Base-by-base conservation (phyloP, 306 rosid species). In the Datisca glomerata region DNA sequence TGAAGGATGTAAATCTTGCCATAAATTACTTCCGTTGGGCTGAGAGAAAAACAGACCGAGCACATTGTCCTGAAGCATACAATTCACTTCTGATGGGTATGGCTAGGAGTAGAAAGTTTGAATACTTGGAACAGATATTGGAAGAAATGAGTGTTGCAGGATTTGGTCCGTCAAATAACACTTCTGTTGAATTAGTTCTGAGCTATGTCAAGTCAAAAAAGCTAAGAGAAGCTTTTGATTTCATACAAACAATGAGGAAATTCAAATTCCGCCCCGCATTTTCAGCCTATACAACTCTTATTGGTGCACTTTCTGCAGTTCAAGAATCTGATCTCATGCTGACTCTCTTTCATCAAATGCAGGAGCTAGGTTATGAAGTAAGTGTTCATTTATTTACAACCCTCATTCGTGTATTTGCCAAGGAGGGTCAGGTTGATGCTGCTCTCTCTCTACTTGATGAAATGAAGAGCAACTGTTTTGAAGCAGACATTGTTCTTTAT, bases 131-230 rank as follows among this genome's bases (percentile, higher is more conserved):
- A 50, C 78, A 65, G 51, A 65, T 83, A 64, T 61, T 89, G 29
- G 93, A 76, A 60, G 95, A 89, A 64, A 89, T 89, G 93, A 80
- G 95, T 63, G 20, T 74, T 41, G 95, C 89, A 29, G 95, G 97
- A 61, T 72, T 79, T 51, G 86, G 91, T 47, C 83, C 80, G 2
- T 65, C 74, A 39, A 72, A 66, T 66, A 36, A 45, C 35, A 17
- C 75, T 23, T 74, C 57, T 56, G 24, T 83, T 17, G 95, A 83
- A 43, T 51, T 89, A 51, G 78, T 83, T 45, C 34, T 54, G 19
- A 62, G 79, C 66, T 67, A 56, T 61, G 63, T 80, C 52, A 72
- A 60, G 64, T 63, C 63, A 12, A 65, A 31, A 22, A 74, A 70
- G 58, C 61, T 74, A 18, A 65, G 76, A 54, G 80, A 77, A 65